Base-by-base conservation (phyloP, 257 asterid species). In the Galeopsis tetrahit region DNA sequence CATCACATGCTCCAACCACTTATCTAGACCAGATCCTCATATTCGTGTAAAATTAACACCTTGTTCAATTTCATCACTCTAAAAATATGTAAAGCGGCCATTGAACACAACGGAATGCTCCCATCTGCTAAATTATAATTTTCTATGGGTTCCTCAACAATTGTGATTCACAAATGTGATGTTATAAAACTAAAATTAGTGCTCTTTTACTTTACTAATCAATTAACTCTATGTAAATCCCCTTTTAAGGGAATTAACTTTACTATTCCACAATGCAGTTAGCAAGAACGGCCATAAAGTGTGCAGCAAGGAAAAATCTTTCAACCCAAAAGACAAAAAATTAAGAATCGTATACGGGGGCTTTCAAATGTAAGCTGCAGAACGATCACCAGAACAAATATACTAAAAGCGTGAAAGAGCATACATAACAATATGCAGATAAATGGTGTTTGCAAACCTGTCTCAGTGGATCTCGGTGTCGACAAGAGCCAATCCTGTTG, bases 401-500 rank as follows among this genome's bases (percentile, higher is more conserved):
- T 6, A 13, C 56, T 9, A 13, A 42, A 53, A 61, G 7, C 4
- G 10, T 10, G 53, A 56, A 2, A 57, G 15, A 4, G 40, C 15
- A 10, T 17, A 38, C n/a, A n/a, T n/a, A n/a, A n/a, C 17, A 8
- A 2, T 3, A 58, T 7, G 63, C 3, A 66, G 10, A n/a, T n/a
- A 28, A 17, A 69, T n/a, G 10, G 60, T 4, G 11, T 60, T 35
- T 21, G 38, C 5, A 0, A 10, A 92, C 96, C 97, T 89, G 87
- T 89, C 85, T 96, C 98, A 91, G 79, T 91, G 84, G 85, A 91
- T 85, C 62, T 93, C 91, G 33, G 97, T 89, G 77, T 93, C 97
- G 31, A 96, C 85, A 11, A 93, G 96, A 71, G 93, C 83, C 73
- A 93, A 60, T 73, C 78, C 73, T 7, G 85, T 80, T 31, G 84